Conservation (phyloP, 2,329 filamentous ascomycete species). For the Talaromyces amestolkiae region DNA sequence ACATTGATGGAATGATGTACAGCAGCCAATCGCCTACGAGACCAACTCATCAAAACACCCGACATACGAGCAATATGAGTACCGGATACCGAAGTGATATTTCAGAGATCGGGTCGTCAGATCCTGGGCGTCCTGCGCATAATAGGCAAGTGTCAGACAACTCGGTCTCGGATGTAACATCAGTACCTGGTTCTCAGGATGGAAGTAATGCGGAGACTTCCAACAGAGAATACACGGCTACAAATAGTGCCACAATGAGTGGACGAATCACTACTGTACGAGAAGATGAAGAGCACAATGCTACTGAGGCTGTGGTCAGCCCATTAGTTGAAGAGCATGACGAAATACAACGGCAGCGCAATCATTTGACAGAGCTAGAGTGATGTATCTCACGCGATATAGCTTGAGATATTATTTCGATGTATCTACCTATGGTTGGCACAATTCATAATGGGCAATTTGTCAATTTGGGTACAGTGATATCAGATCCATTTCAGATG, state of each 20-base stretch:
- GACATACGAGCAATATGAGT: conserved; percentile 9
- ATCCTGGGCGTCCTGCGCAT: not conserved
- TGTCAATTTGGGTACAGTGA: not conserved
- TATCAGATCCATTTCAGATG: not conserved
- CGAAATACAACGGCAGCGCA: not conserved
- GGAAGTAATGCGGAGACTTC: not conserved
- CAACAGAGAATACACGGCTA: conserved; percentile 1
- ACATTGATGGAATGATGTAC: conserved; percentile 14
- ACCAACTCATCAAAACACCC: not conserved
- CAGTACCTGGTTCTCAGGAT: not conserved
- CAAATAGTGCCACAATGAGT: not conserved
- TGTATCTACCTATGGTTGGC: not conserved
- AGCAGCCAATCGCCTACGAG: not conserved
- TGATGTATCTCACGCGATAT: not conserved
- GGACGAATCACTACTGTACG: conserved; percentile 12
- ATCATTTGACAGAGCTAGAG: not conserved
- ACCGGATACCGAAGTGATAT: conserved; percentile 16
- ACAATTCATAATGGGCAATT: not conserved
- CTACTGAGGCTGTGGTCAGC: not conserved
- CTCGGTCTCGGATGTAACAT: conserved; percentile 12
- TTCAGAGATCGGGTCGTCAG: conserved; percentile 15
- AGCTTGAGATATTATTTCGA: not conserved
- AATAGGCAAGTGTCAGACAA: conserved; percentile 12
- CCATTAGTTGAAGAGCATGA: not conserved
- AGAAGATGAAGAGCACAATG: conserved; percentile 15